Conservation (phyloP, 257 asterid species). For the Pogostemon cablin region DNA sequence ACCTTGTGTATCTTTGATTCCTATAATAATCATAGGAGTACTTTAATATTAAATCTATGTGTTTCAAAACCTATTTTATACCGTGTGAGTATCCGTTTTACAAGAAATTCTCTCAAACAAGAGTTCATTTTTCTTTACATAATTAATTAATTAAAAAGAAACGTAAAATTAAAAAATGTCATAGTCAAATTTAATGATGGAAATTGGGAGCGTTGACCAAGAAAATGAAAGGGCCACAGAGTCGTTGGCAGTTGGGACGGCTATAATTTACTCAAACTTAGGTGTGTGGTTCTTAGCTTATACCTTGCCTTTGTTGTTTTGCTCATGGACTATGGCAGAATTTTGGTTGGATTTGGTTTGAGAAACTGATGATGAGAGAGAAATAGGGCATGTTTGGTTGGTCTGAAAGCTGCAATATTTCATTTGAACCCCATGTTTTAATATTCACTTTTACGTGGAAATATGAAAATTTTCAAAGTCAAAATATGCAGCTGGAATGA, state of each 20-base stretch:
- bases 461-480: constrained; percentile 34
- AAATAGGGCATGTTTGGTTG: not conserved
- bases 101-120: too few relatives aligned
- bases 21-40: too few relatives aligned
- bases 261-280: constrained; percentile 36
- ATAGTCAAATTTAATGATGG: constrained; percentile 4
- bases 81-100: too few relatives aligned
- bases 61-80: too few relatives aligned
- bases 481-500: constrained; percentile 40
- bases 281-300: constrained; percentile 7
- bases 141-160: not conserved
- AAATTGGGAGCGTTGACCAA: constrained; percentile 40
- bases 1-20: constrained; percentile 28
- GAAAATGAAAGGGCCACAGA: constrained; percentile 25
- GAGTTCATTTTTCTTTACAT: too few relatives aligned
- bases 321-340: constrained; percentile 10
- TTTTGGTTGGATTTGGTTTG: constrained; percentile 25
- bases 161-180: not conserved
- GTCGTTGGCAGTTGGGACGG: constrained; percentile 48
- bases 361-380: not conserved
- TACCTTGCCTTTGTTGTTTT: constrained; percentile 18
- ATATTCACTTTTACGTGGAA: constrained; percentile 19
- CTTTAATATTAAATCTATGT: too few relatives aligned
- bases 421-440: not conserved
- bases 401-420: not conserved